Evolutionary conservation across 2,329 filamentous ascomycete species (phyloP).

Genomic region (Cladosporium sp.): DNA sequence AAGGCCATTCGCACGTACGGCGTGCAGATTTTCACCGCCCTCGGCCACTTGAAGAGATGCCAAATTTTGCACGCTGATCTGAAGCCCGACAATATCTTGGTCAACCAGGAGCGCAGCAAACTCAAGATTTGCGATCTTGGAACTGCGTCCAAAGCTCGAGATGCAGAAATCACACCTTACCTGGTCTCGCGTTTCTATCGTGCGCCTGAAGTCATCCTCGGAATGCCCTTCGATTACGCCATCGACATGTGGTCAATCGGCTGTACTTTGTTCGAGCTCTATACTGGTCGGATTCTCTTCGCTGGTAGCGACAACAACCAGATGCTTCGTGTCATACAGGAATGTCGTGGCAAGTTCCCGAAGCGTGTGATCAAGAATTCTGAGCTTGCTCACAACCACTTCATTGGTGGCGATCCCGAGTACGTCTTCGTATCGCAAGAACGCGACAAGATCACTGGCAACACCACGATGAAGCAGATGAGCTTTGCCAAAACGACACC

Average conservation of each 20-base stretch:
- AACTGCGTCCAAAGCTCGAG: slow-evolving; percentile 88
- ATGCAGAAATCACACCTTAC: slow-evolving; percentile 91
- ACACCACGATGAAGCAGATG: slow-evolving; percentile 70
- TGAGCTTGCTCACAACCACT: slow-evolving; percentile 73
- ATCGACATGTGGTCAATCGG: slow-evolving; percentile 98
- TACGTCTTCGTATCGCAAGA: slow-evolving; percentile 84
- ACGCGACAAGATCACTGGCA: slow-evolving; percentile 82
- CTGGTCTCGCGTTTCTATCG: slow-evolving; percentile 97
- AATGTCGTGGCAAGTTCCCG: slow-evolving; percentile 89
- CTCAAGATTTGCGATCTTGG: slow-evolving; percentile 96
- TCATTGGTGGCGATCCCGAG: slow-evolving; percentile 65
- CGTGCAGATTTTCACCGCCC: slow-evolving; percentile 88
- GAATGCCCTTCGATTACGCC: slow-evolving; percentile 91
- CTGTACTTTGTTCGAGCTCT: slow-evolving; percentile 94
- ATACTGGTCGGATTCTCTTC: slow-evolving; percentile 96
- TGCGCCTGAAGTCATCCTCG: slow-evolving; percentile 93
- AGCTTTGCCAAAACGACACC: slow-evolving; percentile 67
- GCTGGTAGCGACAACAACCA: slow-evolving; percentile 95
- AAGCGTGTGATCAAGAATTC: slow-evolving; percentile 86
- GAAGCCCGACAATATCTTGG: slow-evolving; percentile 96
- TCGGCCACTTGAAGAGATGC: slow-evolving; percentile 86
- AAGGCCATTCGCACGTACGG: slow-evolving; percentile 85
- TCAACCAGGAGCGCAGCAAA: slow-evolving; percentile 77
- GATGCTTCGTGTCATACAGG: slow-evolving; percentile 96
- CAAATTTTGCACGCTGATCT: slow-evolving; percentile 94